phyloP scores from a whole-genome alignment of 1,139 yeast genomes.

The Kazachstania sp. region DNA sequence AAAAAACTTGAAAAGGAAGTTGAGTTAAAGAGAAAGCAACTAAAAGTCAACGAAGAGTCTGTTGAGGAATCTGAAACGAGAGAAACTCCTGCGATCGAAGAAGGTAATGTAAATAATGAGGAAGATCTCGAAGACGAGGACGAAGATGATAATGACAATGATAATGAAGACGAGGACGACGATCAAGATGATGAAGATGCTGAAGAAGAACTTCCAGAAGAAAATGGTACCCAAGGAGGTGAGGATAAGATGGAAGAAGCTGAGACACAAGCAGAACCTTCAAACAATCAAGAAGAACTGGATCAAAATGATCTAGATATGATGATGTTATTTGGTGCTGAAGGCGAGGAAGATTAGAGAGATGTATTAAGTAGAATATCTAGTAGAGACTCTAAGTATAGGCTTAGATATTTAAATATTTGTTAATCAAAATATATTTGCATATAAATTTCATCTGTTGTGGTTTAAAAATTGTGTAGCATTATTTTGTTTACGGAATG shows the following conservation, averaged over 20 bases:
- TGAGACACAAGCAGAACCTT: constrained; percentile 10
- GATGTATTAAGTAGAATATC: too few species aligned
- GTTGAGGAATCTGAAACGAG: constrained; percentile 9
- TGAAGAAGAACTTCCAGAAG: constrained; percentile 20
- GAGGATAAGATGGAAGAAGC: constrained; percentile 27
- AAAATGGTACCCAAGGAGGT: constrained; percentile 7
- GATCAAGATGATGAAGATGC: constrained; percentile 30
- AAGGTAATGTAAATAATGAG: constrained; percentile 26
- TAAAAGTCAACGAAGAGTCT: constrained; percentile 38
- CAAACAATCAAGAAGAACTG: constrained; percentile 15
- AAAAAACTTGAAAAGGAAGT: constrained; percentile 72
- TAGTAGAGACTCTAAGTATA: too few species aligned
- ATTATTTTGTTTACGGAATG: not conserved
- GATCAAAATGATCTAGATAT: constrained; percentile 32
- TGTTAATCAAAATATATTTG: not conserved
- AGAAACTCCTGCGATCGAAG: constrained; percentile 11
- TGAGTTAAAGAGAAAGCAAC: constrained; percentile 70
- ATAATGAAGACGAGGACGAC: constrained; percentile 29
- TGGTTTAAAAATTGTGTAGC: not conserved
- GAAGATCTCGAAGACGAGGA: constrained; percentile 28
- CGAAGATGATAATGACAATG: constrained; percentile 28
- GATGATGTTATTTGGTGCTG: constrained; percentile 33
- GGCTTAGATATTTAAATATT: not conserved
- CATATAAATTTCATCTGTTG: not conserved
- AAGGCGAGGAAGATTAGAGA: constrained; percentile 5